Conservation (phyloP, 345 rosid genomes). For the Eutrema yunnanense region DNA sequence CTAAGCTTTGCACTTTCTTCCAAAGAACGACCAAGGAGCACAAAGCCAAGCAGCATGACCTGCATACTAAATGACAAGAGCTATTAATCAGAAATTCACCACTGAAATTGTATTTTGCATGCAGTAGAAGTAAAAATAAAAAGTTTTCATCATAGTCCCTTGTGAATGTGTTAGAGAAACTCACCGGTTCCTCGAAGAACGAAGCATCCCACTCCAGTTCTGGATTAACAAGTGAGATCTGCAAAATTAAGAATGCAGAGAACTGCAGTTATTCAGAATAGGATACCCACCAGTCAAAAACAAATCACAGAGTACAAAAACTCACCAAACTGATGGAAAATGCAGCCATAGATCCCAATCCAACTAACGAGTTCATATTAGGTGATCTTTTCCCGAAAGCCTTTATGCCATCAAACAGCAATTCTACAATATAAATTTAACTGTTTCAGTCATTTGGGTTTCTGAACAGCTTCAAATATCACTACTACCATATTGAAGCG, state of each 20-base stretch:
- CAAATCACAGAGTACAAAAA: background rate
- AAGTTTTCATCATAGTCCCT: background rate
- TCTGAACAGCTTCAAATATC: conserved; percentile 1
- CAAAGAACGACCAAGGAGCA: conserved; percentile 89
- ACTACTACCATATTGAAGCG: background rate
- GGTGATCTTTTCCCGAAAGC: conserved; percentile 86
- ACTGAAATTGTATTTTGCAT: background rate
- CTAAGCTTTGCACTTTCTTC: conserved; percentile 84
- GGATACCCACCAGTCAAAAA: background rate
- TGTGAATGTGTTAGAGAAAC: conserved; percentile 28
- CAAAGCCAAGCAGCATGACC: conserved; percentile 99
- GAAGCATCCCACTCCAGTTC: conserved; percentile 88
- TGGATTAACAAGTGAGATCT: conserved; percentile 84
- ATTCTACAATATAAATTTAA: conserved; percentile 42
- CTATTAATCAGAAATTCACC: conserved; percentile 39
- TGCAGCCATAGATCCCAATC: conserved; percentile 82
- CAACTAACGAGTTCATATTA: conserved; percentile 94
- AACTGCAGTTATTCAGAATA: background rate
- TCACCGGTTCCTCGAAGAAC: conserved; percentile 98
- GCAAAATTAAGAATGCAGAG: conserved; percentile 16
- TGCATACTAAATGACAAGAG: conserved; percentile 66
- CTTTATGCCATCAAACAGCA: conserved; percentile 73
- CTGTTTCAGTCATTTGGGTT: background rate
- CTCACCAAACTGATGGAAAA: conserved; percentile 81
- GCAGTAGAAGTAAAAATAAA: background rate